Conservation (phyloP, 2,329 filamentous ascomycete genomes). For the Fusarium floridanum region DNA sequence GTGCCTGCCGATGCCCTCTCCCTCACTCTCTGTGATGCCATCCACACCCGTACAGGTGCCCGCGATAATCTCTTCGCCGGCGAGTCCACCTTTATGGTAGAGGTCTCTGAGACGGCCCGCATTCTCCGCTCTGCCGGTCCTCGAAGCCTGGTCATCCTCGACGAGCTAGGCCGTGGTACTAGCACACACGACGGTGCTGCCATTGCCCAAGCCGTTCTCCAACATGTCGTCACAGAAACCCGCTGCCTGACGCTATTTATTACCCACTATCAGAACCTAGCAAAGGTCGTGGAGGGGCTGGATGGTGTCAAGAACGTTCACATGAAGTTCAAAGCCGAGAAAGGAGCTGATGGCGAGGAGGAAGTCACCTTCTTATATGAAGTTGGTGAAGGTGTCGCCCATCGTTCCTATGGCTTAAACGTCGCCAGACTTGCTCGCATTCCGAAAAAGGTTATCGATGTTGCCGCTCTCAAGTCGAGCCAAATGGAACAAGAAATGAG, state of each 20-base stretch:
- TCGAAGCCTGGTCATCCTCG: slow-evolving; percentile 88
- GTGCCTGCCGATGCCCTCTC: slow-evolving; percentile 82
- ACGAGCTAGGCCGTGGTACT: slow-evolving; percentile 94
- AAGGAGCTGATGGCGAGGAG: slow-evolving; percentile 66
- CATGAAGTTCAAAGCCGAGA: slow-evolving; percentile 80
- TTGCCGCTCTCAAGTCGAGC: slow-evolving; percentile 82
- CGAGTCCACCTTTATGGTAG: slow-evolving; percentile 98
- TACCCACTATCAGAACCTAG: slow-evolving; percentile 94
- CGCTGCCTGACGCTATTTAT: slow-evolving; percentile 92
- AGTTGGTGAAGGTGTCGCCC: slow-evolving; percentile 89
- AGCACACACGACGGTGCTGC: slow-evolving; percentile 96
- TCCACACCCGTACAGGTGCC: slow-evolving; percentile 96
- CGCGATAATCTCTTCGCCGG: slow-evolving; percentile 96
- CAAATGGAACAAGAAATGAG: slow-evolving; percentile 83
- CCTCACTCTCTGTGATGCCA: slow-evolving; percentile 88
- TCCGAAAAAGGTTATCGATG: slow-evolving; percentile 80
- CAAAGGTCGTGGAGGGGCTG: slow-evolving; percentile 77
- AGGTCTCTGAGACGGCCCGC: slow-evolving; percentile 90
- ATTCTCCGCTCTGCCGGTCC: slow-evolving; percentile 92
- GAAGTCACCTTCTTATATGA: slow-evolving; percentile 97
- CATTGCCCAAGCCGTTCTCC: slow-evolving; percentile 91
- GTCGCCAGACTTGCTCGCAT: slow-evolving; percentile 89
- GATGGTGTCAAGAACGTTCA: slow-evolving; percentile 86
- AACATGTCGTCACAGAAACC: slow-evolving; percentile 82
- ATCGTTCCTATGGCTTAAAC: slow-evolving; percentile 94